phyloP scores from a whole-genome alignment of 2,329 filamentous ascomycete species.

The Emmonsia crescens region DNA sequence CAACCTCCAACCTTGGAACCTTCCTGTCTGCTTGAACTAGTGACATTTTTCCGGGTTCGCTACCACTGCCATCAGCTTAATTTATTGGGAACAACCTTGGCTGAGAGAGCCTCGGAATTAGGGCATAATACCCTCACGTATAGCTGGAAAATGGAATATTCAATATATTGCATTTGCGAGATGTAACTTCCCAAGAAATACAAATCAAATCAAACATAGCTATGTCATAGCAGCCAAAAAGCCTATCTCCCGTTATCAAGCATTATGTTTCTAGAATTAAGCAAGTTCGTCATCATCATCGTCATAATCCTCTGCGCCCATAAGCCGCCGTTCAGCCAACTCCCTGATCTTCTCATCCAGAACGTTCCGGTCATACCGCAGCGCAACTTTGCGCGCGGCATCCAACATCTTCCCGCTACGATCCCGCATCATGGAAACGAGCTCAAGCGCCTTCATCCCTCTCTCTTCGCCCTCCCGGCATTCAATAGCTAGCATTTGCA shows the following conservation, averaged over 20 bases:
- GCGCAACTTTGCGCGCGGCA: conserved; percentile 78
- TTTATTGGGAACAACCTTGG: no score
- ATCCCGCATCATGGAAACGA: conserved; percentile 78
- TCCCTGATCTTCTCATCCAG: conserved; percentile 86
- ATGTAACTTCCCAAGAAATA: not conserved
- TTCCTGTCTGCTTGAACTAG: no score
- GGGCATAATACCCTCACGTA: no score
- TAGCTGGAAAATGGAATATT: not conserved
- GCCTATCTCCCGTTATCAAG: not conserved
- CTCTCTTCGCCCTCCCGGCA: conserved; percentile 87
- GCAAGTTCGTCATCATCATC: conserved; percentile 21
- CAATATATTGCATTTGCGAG: not conserved
- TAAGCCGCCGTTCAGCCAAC: conserved; percentile 59
- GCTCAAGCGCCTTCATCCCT: conserved; percentile 88
- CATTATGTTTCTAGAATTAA: not conserved
- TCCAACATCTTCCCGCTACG: conserved; percentile 80
- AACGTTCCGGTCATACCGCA: conserved; percentile 68
- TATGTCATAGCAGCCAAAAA: not conserved
- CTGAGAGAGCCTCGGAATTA: no score
- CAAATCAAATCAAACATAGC: not conserved
- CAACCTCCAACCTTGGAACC: no score
- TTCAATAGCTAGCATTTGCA: conserved; percentile 81
- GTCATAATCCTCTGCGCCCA: conserved; percentile 49
- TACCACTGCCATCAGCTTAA: no score
- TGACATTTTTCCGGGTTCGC: no score